Percentiles rank a stretch among this genome's conserved stretches.
Evolutionary conservation across 2,329 filamentous ascomycete genomes (phyloP).

Genomic region (Talaromyces verruculosus): DNA sequence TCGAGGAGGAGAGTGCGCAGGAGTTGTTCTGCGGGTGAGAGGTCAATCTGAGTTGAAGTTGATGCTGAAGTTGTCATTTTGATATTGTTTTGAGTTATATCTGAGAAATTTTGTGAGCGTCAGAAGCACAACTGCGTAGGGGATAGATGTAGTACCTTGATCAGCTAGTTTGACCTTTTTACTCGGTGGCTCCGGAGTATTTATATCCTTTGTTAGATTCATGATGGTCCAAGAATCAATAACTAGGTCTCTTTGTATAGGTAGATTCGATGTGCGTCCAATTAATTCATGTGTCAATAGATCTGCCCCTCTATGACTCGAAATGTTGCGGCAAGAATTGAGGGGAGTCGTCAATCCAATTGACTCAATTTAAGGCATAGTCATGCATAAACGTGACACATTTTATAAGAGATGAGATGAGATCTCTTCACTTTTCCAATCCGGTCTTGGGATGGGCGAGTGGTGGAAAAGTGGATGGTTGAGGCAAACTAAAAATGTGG

Average conservation of each 20-base stretch:
- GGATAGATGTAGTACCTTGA: neutral
- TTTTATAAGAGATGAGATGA: neutral
- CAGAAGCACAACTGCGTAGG: too few species aligned
- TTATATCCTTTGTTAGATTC: neutral
- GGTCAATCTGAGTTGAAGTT: neutral
- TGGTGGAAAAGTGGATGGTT: neutral
- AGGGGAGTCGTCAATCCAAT: neutral
- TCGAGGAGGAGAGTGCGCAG: slow-evolving; percentile 9
- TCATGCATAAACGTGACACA: neutral
- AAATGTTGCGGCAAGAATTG: neutral
- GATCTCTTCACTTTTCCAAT: neutral
- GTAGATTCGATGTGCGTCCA: neutral
- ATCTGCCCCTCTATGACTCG: neutral
- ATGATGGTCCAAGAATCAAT: neutral
- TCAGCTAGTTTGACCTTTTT: slow-evolving; percentile 13
- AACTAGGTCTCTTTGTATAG: neutral
- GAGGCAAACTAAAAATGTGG: neutral
- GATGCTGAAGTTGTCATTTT: neutral
- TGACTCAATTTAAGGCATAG: neutral
- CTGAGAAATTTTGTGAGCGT: neutral
- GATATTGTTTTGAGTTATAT: neutral
- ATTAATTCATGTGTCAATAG: neutral
- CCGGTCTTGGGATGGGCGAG: neutral
- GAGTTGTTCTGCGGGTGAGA: slow-evolving; percentile 15
- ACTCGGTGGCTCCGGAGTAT: neutral